phyloP scores from a whole-genome alignment of 805 yeast genomes.

The Kodamaea lidongshanica region DNA sequence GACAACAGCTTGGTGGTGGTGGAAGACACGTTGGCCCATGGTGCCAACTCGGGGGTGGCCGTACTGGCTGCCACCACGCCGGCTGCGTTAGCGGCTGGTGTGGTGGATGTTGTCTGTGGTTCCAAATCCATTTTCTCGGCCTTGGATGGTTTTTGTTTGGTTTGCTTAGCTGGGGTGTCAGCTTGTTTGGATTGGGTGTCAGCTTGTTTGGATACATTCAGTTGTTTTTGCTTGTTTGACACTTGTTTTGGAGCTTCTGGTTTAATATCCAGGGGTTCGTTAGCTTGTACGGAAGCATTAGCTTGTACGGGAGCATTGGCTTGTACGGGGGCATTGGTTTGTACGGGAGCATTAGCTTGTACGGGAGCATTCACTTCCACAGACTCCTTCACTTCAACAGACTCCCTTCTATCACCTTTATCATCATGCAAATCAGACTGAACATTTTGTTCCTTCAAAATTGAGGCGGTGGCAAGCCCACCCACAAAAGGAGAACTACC shows the following conservation, averaged over 20 bases:
- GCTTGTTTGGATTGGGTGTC: too few relatives aligned
- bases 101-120: neutral
- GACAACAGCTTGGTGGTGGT: slow-evolving; percentile 30
- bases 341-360: neutral
- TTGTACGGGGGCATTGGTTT: slow-evolving; percentile 1
- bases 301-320: neutral
- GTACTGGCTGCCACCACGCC: slow-evolving; percentile 4
- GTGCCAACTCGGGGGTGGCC: slow-evolving; percentile 40
- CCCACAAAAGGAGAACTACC: slow-evolving; percentile 38
- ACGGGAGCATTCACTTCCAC: neutral
- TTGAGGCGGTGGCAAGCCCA: slow-evolving; percentile 1
- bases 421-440: too few relatives aligned
- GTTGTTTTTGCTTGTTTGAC: too few relatives aligned
- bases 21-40: slow-evolving; percentile 44
- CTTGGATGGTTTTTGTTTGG: too few relatives aligned
- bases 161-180: too few relatives aligned
- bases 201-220: neutral
- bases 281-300: neutral
- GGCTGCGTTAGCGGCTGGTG: slow-evolving; percentile 1
- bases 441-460: too few relatives aligned
- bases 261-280: neutral
- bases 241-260: too few relatives aligned
- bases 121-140: slow-evolving; percentile 4
- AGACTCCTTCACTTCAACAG: neutral
- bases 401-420: too few relatives aligned